Conservation (phyloP, 2,329 filamentous ascomycete genomes). For the Coniochaeta hoffmannii region DNA sequence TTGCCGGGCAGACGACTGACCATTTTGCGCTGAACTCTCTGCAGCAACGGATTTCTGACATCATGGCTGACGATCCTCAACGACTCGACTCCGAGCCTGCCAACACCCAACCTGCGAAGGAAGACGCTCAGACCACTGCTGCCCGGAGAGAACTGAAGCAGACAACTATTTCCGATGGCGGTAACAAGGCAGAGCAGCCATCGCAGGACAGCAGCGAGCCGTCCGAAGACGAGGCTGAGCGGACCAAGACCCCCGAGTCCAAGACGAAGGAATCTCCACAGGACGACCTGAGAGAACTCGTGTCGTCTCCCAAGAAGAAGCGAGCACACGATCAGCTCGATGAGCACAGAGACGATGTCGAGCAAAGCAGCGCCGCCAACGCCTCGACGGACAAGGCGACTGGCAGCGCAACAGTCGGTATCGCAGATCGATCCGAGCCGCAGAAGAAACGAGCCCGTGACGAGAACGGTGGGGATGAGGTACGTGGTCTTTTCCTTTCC, state of each 20-base stretch:
- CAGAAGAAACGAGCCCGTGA: slow-evolving; percentile 61
- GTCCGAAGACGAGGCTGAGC: slow-evolving; percentile 17
- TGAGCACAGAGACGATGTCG: slow-evolving; percentile 32
- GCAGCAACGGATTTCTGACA: slow-evolving; percentile 10
- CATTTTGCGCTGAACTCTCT: not conserved
- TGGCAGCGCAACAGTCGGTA: slow-evolving; percentile 34
- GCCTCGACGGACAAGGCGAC: slow-evolving; percentile 34
- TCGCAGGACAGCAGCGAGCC: slow-evolving; percentile 11
- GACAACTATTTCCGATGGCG: slow-evolving; percentile 51
- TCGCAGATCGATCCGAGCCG: slow-evolving; percentile 48
- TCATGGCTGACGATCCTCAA: slow-evolving; percentile 38
- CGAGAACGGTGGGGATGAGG: slow-evolving; percentile 26
- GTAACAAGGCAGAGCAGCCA: slow-evolving; percentile 13
- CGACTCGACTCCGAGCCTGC: slow-evolving; percentile 29
- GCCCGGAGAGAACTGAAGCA: slow-evolving; percentile 58
- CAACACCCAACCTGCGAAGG: slow-evolving; percentile 28
- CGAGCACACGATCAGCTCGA: slow-evolving; percentile 53
- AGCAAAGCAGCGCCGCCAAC: slow-evolving; percentile 22
- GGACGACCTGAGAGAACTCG: slow-evolving; percentile 38
- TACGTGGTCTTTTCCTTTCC: not conserved
- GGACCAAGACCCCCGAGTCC: slow-evolving; percentile 25
- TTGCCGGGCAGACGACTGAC: not conserved
- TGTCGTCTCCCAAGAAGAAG: slow-evolving; percentile 61
- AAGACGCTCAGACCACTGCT: slow-evolving; percentile 57
- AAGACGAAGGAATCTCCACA: slow-evolving; percentile 24